Evolutionary conservation across 768 basidiomycete genomes (phyloP), one percentile per base, ranked within the genome.

Genomic region (Tricholoma furcatifolium): DNA sequence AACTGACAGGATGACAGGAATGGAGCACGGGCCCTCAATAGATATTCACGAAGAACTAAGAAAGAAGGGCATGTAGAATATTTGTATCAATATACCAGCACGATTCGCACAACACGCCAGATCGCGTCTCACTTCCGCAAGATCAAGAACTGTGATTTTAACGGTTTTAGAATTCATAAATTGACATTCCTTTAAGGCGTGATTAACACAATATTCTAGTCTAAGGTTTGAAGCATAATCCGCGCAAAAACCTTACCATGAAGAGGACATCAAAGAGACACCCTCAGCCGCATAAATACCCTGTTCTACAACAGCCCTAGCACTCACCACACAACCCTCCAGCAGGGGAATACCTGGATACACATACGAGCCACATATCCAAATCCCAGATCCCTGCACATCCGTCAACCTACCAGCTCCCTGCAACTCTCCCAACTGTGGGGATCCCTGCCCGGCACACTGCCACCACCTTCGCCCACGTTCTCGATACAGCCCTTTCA

Each of bases 311-410:
- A 86, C 82, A 43, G 74, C 74, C 64, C 75, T 74, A n/a, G 87
- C 86, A 60, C 87, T 87, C 17, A 78, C 78, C 11, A 90, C 89
- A 65, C 90, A 92, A 2, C 88, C 88, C 61, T 93, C 91, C 43
- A 92, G 68, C 49, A 93, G 65, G 8, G 89, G 90, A 43, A 91
- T 88, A 0, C 91, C 89, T 15, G 76, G 69, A 60, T 82, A 78
- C 12, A 83, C 85, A 65, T 85, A 91, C 15, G 82, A 79, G 1
- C 89, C 89, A 53, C 81, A 83, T n/a, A 90, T 70, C 82, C 86
- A 87, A 6, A 91, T 65, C 1, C 83, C 81, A 1, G 81, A 73
- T 17, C 61, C 65, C 40, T 58, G 53, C 18, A 62, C 60, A 21
- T 67, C 64, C 14, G 55, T 59, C 12, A 65, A 54, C 36, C 68